Base-by-base conservation (phyloP, 495 filamentous ascomycete species). In the Xylaria acuta region DNA sequence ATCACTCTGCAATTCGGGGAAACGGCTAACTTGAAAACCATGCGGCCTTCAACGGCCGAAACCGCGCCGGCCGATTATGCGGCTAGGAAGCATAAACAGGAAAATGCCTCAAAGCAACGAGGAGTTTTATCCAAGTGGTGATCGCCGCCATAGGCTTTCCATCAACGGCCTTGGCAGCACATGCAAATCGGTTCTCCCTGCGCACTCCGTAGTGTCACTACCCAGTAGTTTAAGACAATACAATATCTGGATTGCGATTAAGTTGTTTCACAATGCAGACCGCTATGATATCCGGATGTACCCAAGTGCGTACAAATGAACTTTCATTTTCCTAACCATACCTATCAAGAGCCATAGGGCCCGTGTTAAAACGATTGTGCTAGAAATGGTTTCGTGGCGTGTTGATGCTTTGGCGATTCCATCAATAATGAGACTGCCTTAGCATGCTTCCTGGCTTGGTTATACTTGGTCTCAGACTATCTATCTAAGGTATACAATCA, bases 61-160 rank as follows among this genome's bases (percentile, higher is more conserved):
- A 34, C 6, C 25, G 16, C 56, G 22, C 32, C 7, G 56, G 18
- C 32, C 6, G 56, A 38, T 38, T 32, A 38, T 34, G 32, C 32
- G n/a, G n/a, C n/a, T n/a, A n/a, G n/a, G n/a, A n/a, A n/a, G n/a
- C n/a, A n/a, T n/a, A n/a, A n/a, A n/a, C 56, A 38, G 22, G 18
- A 25, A 63, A 63, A 63, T 63, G 9, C 59, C 59, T 63, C 59
- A 63, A 41, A 40, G 59, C 38, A 34, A 7, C 32, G 32, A 36
- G 56, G 9, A 16, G 36, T 18, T 25, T 25, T 22, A 41, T 63
- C 34, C 30, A 27, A 38, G n/a, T 25, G 59, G 11, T 38, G 9
- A 63, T 63, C 56, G 32, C 32, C 32, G 4, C 27, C n/a, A 63
- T 63, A 14, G 4, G 20, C 25, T 18, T 40, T 22, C n/a, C 56